Evolutionary conservation across 2,329 filamentous ascomycete species (phyloP).

Genomic region (Colletotrichum sp.): DNA sequence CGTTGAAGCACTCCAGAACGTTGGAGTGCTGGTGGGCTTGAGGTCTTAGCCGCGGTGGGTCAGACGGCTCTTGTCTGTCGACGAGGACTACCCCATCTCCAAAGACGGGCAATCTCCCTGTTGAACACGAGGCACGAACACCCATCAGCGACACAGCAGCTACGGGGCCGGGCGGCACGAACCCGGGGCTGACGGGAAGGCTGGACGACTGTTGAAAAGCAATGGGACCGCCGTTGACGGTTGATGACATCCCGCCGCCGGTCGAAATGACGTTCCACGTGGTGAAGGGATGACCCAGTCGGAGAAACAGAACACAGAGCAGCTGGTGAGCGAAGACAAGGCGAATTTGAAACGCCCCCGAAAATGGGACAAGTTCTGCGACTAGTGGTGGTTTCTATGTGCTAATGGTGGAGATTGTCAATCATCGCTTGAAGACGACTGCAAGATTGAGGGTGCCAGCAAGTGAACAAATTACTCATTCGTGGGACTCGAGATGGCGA

Average conservation of each 20-base stretch:
- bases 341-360: neutral
- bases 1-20: neutral
- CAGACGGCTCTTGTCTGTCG: neutral
- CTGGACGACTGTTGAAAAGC: neutral
- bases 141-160: neutral
- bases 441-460: neutral
- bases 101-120: neutral
- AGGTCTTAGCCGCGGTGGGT: neutral
- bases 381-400: neutral
- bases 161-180: slow-evolving; percentile 17
- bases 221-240: neutral
- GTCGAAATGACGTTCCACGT: neutral
- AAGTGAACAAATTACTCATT: neutral
- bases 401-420: neutral
- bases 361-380: neutral
- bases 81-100: neutral
- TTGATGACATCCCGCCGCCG: neutral
- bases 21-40: neutral
- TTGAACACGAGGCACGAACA: neutral
- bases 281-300: slow-evolving; percentile 1
- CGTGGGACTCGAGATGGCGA: neutral
- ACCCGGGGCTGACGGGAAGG: neutral
- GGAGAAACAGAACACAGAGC: neutral
- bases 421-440: neutral
- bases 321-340: neutral